phyloP scores from a whole-genome alignment of 768 basidiomycete species.

The Leccinum broughii region DNA sequence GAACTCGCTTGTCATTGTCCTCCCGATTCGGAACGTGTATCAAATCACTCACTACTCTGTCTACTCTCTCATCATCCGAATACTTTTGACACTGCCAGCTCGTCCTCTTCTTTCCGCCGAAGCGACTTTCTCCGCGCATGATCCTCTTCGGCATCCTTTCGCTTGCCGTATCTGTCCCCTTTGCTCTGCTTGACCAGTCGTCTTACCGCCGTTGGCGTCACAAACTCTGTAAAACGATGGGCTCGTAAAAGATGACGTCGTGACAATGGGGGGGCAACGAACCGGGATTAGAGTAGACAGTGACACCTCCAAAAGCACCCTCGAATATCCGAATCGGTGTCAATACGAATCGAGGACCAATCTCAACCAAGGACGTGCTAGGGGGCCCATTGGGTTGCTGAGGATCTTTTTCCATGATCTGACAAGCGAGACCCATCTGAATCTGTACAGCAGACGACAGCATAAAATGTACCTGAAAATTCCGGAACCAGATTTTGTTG shows the following conservation, averaged over 20 bases:
- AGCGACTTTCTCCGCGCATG: conserved; percentile 60
- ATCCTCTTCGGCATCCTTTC: conserved; percentile 79
- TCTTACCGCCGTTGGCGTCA: conserved; percentile 83
- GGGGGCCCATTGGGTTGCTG: conserved; percentile 82
- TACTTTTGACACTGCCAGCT: conserved; percentile 82
- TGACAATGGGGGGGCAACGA: conserved; percentile 23
- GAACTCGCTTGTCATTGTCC: conserved; percentile 28
- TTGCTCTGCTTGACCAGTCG: conserved; percentile 66
- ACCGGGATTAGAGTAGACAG: conserved; percentile 96
- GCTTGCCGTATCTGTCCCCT: conserved; percentile 77
- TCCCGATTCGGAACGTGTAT: not conserved
- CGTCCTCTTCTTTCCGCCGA: conserved; percentile 69
- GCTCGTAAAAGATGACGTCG: conserved; percentile 2
- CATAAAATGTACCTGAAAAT: conserved; percentile 77
- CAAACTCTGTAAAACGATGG: conserved; percentile 64
- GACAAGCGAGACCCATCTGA: conserved; percentile 1
- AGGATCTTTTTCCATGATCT: conserved; percentile 96
- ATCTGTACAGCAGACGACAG: not conserved
- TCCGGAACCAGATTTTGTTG: conserved; percentile 98
- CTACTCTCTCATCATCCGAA: conserved; percentile 72
- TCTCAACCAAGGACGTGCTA: conserved; percentile 88
- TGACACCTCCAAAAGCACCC: conserved; percentile 93
- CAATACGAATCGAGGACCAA: conserved; percentile 95
- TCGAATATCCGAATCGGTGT: conserved; percentile 98
- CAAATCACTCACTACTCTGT: not conserved